These are phyloP conservation scores for Trichoderma semiorbis DNA, from an alignment of 2,329 filamentous ascomycete genomes.

Conservation along the genomic window DNA sequence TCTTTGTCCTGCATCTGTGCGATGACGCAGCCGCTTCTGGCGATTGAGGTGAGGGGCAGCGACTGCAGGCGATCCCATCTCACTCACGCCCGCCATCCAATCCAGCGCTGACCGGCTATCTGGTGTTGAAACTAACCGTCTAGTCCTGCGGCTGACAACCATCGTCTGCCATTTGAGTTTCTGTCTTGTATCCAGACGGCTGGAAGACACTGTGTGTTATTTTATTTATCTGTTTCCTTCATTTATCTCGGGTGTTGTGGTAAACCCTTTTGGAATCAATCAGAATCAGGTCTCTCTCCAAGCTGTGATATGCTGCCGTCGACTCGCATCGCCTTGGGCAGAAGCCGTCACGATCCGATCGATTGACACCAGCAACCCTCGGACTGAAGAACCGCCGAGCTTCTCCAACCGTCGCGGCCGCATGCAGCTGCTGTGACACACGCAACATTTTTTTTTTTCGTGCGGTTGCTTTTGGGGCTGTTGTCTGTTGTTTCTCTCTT, in stretches of 20 bases:
- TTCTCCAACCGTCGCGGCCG: neutral
- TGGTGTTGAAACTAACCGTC: neutral
- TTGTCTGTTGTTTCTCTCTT: neutral
- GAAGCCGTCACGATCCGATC: neutral
- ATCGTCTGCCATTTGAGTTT: neutral
- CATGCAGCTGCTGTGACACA: conserved; percentile 15
- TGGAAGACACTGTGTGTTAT: neutral
- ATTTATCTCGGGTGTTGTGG: neutral
- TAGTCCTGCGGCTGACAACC: neutral
- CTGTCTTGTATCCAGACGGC: neutral
- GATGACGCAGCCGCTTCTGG: neutral
- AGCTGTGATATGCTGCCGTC: neutral
- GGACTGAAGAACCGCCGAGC: neutral
- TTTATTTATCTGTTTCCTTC: neutral
- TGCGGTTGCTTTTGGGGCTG: neutral
- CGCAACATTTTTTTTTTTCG: neutral
- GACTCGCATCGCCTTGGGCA: neutral
- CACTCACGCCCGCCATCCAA: neutral
- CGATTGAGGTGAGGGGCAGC: neutral
- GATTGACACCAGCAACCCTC: neutral
- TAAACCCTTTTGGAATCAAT: neutral
- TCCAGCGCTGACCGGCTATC: neutral
- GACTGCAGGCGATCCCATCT: neutral
- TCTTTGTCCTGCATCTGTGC: neutral
- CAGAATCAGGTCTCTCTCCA: neutral